Evolutionary conservation across 2,329 filamentous ascomycete species (phyloP), one percentile per base, ranked within the genome.

Genomic region (Epichloe coenophiala): DNA sequence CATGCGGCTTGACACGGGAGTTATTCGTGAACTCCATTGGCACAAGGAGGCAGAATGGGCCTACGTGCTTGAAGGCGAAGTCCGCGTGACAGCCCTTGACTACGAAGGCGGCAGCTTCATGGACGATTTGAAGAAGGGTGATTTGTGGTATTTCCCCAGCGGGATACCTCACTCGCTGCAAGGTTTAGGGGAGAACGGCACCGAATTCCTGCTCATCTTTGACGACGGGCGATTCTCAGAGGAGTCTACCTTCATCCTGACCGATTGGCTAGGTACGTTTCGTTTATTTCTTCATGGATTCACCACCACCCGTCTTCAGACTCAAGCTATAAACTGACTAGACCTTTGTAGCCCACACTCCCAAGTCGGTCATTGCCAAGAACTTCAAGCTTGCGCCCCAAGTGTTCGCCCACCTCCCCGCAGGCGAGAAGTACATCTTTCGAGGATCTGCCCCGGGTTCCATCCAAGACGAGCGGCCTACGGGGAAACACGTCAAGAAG

Each of bases 1-100:
- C 63, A 89, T 89, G 85, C 77, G 84, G 11, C 77, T 89, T 3
- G 84, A 83, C 39, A 68, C 78, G 55, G 83, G 84, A 37, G 84
- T 83, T 35, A 86, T 86, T 57, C 81, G 85, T 31, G 85, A 89
- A 63, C 72, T 89, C 8, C 85, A 89, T 61, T 89, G 85, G 85
- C 85, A 89, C 70, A 86, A 85, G 58, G 82, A 87, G 63, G 84
- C 83, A 38, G 85, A 89, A 61, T 88, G 85, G 84, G 83, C 82
- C 0, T 88, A 84, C 55, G 80, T 88, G 3, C 75, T 88, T 0
- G 78, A 83, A 51, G 85, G 85, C 47, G 73, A 76, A 52, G 83
- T 86, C 19, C 79, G 85, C 49, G 77, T 89, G 47, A 87, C 84
- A 0, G 84, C 81, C 1, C 74, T 89, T 17, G 84, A 88, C 65